Conservation (phyloP, 2,329 filamentous ascomycete genomes). For the Cordyceps militaris region DNA sequence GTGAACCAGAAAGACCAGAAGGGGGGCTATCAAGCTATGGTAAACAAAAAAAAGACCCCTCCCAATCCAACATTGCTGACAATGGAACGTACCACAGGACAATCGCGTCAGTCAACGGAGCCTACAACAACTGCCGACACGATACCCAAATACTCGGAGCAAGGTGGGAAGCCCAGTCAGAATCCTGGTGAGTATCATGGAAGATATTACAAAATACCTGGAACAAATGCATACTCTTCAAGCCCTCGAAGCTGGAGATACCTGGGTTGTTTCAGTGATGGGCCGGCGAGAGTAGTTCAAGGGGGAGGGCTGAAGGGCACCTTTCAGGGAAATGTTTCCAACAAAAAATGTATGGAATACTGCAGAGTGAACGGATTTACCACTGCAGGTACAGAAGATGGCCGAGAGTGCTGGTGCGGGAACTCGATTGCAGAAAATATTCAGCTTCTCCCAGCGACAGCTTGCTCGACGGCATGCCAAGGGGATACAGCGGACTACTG, state of each 20-base stretch:
- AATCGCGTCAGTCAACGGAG: neutral
- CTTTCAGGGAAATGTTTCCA: constrained; percentile 35
- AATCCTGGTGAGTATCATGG: neutral
- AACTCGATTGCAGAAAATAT: constrained; percentile 19
- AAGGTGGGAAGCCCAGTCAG: neutral
- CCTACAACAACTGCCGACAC: neutral
- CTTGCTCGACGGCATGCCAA: constrained; percentile 20
- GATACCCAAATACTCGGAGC: neutral
- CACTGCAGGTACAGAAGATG: constrained; percentile 44
- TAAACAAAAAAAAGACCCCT: neutral
- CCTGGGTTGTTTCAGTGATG: constrained; percentile 27
- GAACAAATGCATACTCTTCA: neutral
- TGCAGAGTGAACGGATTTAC: constrained; percentile 34
- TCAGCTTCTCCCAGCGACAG: constrained; percentile 19
- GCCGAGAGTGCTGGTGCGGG: constrained; percentile 46
- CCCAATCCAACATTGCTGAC: neutral
- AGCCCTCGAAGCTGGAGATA: constrained; percentile 20
- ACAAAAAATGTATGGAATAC: constrained; percentile 40
- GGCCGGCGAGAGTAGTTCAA: constrained; percentile 14
- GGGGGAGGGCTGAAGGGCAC: constrained; percentile 20
- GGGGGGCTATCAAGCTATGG: neutral
- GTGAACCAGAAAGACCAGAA: neutral
- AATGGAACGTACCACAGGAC: neutral
- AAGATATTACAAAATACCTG: neutral
- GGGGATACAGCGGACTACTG: constrained; percentile 16